Evolutionary conservation across 768 basidiomycete genomes (phyloP).

Genomic region (Mycena latifolia): DNA sequence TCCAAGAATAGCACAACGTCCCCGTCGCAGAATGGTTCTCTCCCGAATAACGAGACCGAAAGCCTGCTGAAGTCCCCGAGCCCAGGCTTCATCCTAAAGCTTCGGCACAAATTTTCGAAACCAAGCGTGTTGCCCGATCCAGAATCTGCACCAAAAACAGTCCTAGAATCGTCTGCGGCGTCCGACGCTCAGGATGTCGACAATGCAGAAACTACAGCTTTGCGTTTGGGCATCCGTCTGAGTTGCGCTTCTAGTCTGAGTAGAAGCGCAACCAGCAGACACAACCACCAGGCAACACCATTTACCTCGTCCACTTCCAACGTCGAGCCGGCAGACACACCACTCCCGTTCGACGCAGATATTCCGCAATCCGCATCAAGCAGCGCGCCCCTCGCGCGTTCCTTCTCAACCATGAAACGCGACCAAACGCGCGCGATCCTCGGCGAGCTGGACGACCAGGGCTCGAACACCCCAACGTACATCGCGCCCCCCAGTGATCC

Average conservation of each 20-base stretch:
- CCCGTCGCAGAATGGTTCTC: neutral
- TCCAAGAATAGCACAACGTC: neutral
- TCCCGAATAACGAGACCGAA: neutral
- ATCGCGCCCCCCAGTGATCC: neutral
- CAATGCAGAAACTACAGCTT: neutral
- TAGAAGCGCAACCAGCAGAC: no score
- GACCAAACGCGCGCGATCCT: neutral
- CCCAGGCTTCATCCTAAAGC: conserved; percentile 3
- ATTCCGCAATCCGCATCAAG: neutral
- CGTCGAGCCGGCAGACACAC: neutral
- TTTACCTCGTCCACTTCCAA: neutral
- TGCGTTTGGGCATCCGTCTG: neutral
- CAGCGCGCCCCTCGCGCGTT: neutral
- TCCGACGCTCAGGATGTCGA: neutral
- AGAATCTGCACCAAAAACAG: neutral
- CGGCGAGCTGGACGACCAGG: no score
- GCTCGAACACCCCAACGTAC: neutral
- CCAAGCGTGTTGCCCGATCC: neutral
- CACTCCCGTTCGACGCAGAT: neutral
- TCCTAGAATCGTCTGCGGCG: neutral
- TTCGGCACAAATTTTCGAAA: conserved; percentile 17
- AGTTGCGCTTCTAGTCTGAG: no score
- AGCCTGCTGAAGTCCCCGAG: neutral
- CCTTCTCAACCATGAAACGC: conserved; percentile 13
- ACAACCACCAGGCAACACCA: no score